A percentile compares a stretch with the other conserved stretches of the same genome.
These are phyloP conservation scores for Ilex asprella DNA, from an alignment of 257 asterid species.

Conservation along the genomic window DNA sequence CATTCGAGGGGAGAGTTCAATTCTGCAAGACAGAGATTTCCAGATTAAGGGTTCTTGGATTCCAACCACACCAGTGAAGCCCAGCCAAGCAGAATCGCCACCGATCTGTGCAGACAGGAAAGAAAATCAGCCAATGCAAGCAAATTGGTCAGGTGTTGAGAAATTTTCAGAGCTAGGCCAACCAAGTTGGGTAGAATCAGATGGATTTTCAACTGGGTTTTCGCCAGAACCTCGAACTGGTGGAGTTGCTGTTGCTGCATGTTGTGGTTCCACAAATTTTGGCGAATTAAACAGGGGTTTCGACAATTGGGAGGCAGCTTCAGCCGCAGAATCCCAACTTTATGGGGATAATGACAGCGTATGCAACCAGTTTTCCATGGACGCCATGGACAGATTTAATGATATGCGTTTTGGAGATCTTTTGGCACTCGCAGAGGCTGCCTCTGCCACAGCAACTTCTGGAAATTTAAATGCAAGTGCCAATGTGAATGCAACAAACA, in stretches of 20 bases:
- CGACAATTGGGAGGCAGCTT: conserved; percentile 23
- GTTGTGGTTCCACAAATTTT: conserved; percentile 14
- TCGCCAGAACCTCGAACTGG: conserved; percentile 16
- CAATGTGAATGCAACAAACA: conserved; percentile 16
- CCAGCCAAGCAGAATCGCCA: conserved; percentile 21
- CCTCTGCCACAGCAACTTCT: conserved; percentile 17
- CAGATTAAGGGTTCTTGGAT: conserved; percentile 43
- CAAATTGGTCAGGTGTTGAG: conserved; percentile 12
- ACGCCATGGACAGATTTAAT: conserved; percentile 20
- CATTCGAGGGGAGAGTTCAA: conserved; percentile 25
- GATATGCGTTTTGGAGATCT: conserved; percentile 32
- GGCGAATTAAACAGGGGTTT: conserved; percentile 8
- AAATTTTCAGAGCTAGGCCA: conserved; percentile 2
- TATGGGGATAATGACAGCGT: conserved; percentile 7
- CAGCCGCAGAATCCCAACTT: conserved; percentile 13
- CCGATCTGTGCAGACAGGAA: conserved; percentile 33
- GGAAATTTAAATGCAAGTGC: conserved; percentile 5
- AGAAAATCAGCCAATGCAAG: conserved; percentile 10
- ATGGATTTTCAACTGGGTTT: conserved; percentile 10
- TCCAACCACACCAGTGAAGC: conserved; percentile 63
- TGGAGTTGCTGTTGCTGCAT: conserved; percentile 14
- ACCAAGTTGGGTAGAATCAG: conserved; percentile 16
- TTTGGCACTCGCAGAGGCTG: conserved; percentile 36
- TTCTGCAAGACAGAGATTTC: conserved; percentile 17
- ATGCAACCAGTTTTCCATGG: conserved; percentile 16